phyloP scores from a whole-genome alignment of 164 flowering plant genomes.

The Brasenia schreberi region DNA sequence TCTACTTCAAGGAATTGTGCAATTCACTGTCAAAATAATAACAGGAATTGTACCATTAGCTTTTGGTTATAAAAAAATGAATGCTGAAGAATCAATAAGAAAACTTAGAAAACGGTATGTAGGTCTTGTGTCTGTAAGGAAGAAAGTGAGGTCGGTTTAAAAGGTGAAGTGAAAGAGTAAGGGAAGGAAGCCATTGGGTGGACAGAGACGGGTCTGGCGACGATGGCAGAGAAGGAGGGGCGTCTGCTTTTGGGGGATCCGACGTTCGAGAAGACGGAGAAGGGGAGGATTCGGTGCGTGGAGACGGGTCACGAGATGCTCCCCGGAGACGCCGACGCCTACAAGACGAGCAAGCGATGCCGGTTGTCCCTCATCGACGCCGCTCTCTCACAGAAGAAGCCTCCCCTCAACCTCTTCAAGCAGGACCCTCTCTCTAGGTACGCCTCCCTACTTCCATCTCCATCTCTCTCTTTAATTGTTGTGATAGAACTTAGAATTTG shows the following conservation, averaged over 20 bases:
- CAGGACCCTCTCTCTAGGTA: constrained; percentile 63
- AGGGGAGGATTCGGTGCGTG: constrained; percentile 66
- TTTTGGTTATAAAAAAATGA: too few species aligned
- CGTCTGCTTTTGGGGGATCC: constrained; percentile 51
- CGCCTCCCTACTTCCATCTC: not conserved
- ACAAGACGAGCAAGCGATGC: constrained; percentile 56
- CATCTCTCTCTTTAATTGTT: not conserved
- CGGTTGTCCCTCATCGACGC: constrained; percentile 66
- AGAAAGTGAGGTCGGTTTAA: too few species aligned
- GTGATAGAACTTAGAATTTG: not conserved
- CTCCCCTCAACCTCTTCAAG: constrained; percentile 80
- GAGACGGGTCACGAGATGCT: constrained; percentile 87
- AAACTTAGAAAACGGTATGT: too few species aligned
- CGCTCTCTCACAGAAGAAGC: constrained; percentile 39
- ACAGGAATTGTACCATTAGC: too few species aligned
- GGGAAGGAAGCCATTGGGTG: too few species aligned
- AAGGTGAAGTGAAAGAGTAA: too few species aligned
- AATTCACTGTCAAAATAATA: too few species aligned
- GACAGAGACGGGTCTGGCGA: too few species aligned
- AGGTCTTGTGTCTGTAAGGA: too few species aligned
- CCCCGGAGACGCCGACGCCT: constrained; percentile 42
- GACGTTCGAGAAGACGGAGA: constrained; percentile 47
- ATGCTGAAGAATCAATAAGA: too few species aligned
- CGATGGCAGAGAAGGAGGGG: constrained; percentile 34
- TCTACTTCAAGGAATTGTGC: too few species aligned